Percentiles rank a stretch among this genome's conserved stretches.
phyloP scores from a whole-genome alignment of 2,329 filamentous ascomycete genomes.

The Drechslerella stenobrocha region DNA sequence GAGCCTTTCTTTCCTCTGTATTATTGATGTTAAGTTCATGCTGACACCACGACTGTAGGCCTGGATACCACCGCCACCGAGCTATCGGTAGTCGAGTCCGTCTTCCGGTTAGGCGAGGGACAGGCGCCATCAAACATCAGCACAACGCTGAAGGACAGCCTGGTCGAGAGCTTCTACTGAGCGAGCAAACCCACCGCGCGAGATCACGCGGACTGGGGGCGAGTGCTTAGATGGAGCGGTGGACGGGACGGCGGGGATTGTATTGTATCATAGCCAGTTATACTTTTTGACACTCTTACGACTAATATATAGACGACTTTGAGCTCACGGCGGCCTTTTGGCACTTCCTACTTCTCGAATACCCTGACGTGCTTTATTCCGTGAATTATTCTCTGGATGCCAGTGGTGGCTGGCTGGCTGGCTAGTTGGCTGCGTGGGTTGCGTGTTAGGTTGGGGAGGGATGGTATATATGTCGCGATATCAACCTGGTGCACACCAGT shows the following conservation, averaged over 20 bases:
- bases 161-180: slow-evolving; percentile 99
- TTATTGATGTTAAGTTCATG: not conserved
- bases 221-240: no score
- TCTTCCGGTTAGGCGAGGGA: slow-evolving; percentile 91
- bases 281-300: slow-evolving; percentile 2
- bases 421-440: no score
- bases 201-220: slow-evolving; percentile 1
- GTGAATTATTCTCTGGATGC: no score
- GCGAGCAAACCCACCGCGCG: slow-evolving; percentile 18
- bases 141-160: slow-evolving; percentile 88
- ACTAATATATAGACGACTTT: slow-evolving; percentile 7
- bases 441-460: no score
- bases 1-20: slow-evolving; percentile 50
- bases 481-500: no score
- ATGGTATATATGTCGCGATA: no score
- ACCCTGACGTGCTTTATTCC: no score
- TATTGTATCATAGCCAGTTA: slow-evolving; percentile 5
- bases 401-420: no score
- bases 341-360: not conserved
- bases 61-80: slow-evolving; percentile 97
- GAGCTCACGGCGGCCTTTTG: not conserved
- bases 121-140: slow-evolving; percentile 76
- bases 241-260: no score
- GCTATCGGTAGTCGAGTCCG: slow-evolving; percentile 91
- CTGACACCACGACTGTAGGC: no score